Evolutionary conservation across 2,329 filamentous ascomycete species (phyloP), one percentile per base, ranked within the genome.

Genomic region (Diplodia mutila): DNA sequence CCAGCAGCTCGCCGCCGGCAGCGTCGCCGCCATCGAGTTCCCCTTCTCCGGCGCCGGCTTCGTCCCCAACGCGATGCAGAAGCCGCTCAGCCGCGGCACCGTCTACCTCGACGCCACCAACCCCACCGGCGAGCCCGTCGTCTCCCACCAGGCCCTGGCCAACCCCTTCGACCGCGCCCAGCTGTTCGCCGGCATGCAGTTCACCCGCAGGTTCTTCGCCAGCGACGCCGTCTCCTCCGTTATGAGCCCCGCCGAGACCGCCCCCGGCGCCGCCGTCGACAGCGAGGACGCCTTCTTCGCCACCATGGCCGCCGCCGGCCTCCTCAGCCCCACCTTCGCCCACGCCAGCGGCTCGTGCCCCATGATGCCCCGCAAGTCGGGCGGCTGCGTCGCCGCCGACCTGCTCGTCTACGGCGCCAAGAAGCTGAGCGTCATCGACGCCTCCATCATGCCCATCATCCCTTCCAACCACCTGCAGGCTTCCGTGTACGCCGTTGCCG

Each of bases 1-100:
- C 11, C 11, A 46, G 21, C 46, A 66, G 25, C 61, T 61, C 48
- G 21, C n/a, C 7, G 72, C 63, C 37, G 49, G 72, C 25, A 69
- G 74, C 37, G 73, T 75, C 14, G 74, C 69, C 5, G 69, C 76
- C 18, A 72, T 73, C 21, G 75, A 76, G 27, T 70, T 71, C 21
- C 71, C 71, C 8, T 69, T 77, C 6, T 85, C 84, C 46, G 84
- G 77, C 32, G 83, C 77, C 4, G 80, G 78, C 4, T 75, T 76
- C 21, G 46, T 63, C 3, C 59, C 59, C 12, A 63, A 63, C 46
- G 59, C 59, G 12, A 12, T 63, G 5, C 59, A 63, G n/a, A 63
- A 63, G 46, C 59, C 59, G 1, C 75, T 75, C 1, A 75, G 72
- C 16, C 70, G 73, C 5, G 70, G 73, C 1, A 73, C 69, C 8